A percentile compares a stretch with the other conserved stretches of the same genome.
Conservation (phyloP, 2,329 filamentous ascomycete genomes). For the Pseudonectria foliicola region DNA sequence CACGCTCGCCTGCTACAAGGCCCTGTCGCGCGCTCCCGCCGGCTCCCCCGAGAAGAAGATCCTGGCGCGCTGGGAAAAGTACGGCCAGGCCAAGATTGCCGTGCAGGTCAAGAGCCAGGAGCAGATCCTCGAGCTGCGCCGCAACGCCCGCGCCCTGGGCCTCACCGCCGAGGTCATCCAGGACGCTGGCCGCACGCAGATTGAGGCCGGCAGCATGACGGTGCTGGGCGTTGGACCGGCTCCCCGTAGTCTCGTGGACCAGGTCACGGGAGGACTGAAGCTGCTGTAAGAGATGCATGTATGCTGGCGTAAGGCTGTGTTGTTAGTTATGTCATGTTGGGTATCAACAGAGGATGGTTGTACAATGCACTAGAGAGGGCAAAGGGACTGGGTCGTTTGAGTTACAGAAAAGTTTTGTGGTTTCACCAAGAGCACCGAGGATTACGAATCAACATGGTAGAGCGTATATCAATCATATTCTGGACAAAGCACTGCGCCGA, state of each 20-base stretch:
- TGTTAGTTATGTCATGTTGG: too few species aligned
- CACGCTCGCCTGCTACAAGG: conserved; percentile 96
- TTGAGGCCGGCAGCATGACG: conserved; percentile 85
- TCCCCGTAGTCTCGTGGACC: conserved; percentile 79
- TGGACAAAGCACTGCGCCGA: neutral
- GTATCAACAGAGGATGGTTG: conserved; percentile 3
- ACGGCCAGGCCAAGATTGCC: conserved; percentile 89
- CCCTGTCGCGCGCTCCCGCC: conserved; percentile 53
- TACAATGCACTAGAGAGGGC: too few species aligned
- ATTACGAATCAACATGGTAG: neutral
- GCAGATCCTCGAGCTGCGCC: conserved; percentile 66
- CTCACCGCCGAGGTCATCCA: conserved; percentile 84
- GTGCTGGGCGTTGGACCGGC: conserved; percentile 79
- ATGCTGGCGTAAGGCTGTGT: neutral
- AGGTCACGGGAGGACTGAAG: conserved; percentile 79
- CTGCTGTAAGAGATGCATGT: conserved; percentile 51
- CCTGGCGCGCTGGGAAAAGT: conserved; percentile 75
- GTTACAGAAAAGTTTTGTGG: too few species aligned
- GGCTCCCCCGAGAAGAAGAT: conserved; percentile 51
- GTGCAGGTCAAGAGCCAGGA: conserved; percentile 83
- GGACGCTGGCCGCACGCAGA: conserved; percentile 96
- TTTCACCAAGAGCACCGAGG: neutral
- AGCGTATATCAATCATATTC: neutral
- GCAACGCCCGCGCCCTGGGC: conserved; percentile 73
- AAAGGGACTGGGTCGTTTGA: too few species aligned